Conservation (phyloP, 1,139 yeast genomes). For the Magnusiomyces paraingens region DNA sequence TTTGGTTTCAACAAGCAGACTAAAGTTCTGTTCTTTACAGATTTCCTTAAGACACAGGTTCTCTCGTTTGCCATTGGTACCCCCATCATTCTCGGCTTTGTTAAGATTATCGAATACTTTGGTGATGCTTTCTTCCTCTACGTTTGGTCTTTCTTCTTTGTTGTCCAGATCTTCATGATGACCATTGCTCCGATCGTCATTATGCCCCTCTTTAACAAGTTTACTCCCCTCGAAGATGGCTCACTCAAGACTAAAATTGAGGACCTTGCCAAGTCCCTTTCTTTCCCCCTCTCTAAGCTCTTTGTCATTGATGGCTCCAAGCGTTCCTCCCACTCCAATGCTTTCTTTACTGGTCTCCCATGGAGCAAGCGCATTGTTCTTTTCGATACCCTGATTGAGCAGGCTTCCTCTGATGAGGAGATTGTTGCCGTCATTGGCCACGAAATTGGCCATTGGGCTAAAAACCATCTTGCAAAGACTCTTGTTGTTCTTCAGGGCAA, state of each 20-base stretch:
- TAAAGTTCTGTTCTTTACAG: conserved; percentile 59
- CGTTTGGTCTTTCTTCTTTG: conserved; percentile 63
- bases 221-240: conserved; percentile 86
- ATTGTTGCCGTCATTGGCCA: conserved; percentile 94
- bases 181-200: conserved; percentile 71
- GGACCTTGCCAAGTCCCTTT: conserved; percentile 61
- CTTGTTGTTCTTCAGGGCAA: conserved; percentile 59
- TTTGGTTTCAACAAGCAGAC: conserved; percentile 91
- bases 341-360: conserved; percentile 91
- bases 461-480: conserved; percentile 74
- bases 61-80: conserved; percentile 57
- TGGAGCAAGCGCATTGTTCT: conserved; percentile 92
- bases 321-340: conserved; percentile 93
- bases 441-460: conserved; percentile 96
- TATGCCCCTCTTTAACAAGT: conserved; percentile 86
- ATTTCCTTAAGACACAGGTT: conserved; percentile 53
- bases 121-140: conserved; percentile 79
- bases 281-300: conserved; percentile 79
- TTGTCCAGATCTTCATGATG: conserved; percentile 65
- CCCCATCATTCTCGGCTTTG: conserved; percentile 66
- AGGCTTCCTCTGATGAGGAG: conserved; percentile 60
- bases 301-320: conserved; percentile 92
- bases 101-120: conserved; percentile 72
- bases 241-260: conserved; percentile 79
- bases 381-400: conserved; percentile 81